Percentiles rank a stretch among this genome's conserved stretches.
Conservation (phyloP, 208 protist genomes). For the Angomonas ambiguus region DNA sequence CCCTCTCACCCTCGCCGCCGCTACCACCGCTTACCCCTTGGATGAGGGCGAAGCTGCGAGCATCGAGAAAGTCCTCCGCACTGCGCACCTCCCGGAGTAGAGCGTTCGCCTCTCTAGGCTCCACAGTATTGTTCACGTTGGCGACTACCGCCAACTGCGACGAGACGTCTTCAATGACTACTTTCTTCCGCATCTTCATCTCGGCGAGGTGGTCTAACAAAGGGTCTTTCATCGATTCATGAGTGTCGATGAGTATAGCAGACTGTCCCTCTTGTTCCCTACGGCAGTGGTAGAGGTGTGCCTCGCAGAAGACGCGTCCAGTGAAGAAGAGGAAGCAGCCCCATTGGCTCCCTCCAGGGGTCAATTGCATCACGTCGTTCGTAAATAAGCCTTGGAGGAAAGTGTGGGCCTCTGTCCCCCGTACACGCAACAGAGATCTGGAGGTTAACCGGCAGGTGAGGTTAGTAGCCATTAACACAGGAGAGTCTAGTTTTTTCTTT, state of each 20-base stretch:
- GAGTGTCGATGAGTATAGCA: conserved; percentile 61
- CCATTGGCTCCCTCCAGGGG: conserved; percentile 53
- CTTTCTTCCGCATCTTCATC: conserved; percentile 76
- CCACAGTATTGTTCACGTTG: conserved; percentile 5
- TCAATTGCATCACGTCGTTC: conserved; percentile 60
- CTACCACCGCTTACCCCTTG: not conserved
- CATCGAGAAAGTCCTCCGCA: conserved; percentile 56
- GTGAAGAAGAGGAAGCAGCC: conserved; percentile 83
- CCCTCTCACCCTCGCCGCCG: not conserved
- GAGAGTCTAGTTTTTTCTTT: not conserved
- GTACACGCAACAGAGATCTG: conserved; percentile 59
- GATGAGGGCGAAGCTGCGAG: conserved; percentile 41
- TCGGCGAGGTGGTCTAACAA: conserved; percentile 65
- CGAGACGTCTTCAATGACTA: conserved; percentile 51
- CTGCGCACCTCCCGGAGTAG: conserved; percentile 8
- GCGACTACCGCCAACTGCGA: conserved; percentile 49
- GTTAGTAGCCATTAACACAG: not conserved
- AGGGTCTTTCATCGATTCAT: conserved; percentile 22
- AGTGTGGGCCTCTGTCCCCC: conserved; percentile 45
- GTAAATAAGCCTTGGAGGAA: conserved; percentile 83
- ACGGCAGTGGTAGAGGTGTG: conserved; percentile 58
- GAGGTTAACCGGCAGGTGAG: conserved; percentile 29
- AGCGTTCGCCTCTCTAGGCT: not conserved
- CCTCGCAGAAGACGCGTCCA: conserved; percentile 78
- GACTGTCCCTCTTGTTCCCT: conserved; percentile 24